Conservation (phyloP, 768 basidiomycete genomes). For the Suillus alpinus region DNA sequence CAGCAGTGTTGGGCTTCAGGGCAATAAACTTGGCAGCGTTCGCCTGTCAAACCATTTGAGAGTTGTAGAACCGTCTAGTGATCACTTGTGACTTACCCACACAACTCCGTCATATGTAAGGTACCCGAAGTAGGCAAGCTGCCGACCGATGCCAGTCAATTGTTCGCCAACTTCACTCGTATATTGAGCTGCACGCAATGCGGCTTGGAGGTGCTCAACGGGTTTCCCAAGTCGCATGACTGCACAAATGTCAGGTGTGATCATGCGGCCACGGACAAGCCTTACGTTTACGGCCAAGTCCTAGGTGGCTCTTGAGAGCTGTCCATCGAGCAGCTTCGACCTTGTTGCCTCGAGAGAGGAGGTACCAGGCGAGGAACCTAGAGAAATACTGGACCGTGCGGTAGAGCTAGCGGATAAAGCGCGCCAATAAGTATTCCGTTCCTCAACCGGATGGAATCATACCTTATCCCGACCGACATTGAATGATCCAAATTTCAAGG, state of each 20-base stretch:
- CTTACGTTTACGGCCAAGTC: slow-evolving; percentile 79
- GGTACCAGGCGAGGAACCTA: slow-evolving; percentile 84
- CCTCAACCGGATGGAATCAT: slow-evolving; percentile 6
- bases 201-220: slow-evolving; percentile 89
- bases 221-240: slow-evolving; percentile 94
- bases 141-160: slow-evolving; percentile 74
- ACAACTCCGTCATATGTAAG: slow-evolving; percentile 77
- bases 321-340: slow-evolving; percentile 73
- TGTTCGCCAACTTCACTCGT: slow-evolving; percentile 63
- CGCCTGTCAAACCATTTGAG: slow-evolving; percentile 39
- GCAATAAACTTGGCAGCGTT: slow-evolving; percentile 64
- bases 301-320: slow-evolving; percentile 84
- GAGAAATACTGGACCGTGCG: slow-evolving; percentile 89
- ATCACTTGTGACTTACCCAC: slow-evolving; percentile 59
- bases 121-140: slow-evolving; percentile 88
- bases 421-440: not conserved
- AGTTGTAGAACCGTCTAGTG: not conserved
- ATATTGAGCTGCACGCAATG: slow-evolving; percentile 64
- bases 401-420: slow-evolving; percentile 58
- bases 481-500: slow-evolving; percentile 74
- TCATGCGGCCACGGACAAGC: not conserved
- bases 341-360: slow-evolving; percentile 66
- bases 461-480: slow-evolving; percentile 93
- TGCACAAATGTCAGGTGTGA: slow-evolving; percentile 29
- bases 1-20: slow-evolving; percentile 57